These are phyloP conservation scores for Fusarium avenaceum DNA, from an alignment of 2,329 filamentous ascomycete genomes.

Conservation along the genomic window DNA sequence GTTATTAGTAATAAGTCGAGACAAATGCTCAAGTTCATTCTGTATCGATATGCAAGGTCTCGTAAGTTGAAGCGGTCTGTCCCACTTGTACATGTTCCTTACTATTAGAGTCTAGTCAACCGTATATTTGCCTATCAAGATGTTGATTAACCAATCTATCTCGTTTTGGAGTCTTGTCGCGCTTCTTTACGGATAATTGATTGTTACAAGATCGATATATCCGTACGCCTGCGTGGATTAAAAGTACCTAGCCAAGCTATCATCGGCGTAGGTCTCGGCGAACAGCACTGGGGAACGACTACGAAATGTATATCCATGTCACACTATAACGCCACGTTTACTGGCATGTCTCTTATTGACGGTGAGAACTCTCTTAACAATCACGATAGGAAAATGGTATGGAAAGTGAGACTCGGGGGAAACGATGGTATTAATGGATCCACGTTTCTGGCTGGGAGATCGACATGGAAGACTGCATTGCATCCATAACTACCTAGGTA, in stretches of 20 bases:
- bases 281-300: conserved; percentile 15
- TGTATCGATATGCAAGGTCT: conserved; percentile 14
- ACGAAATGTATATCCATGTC: conserved; percentile 9
- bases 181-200: not conserved
- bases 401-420: not conserved
- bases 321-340: conserved; percentile 17
- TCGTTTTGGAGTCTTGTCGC: not conserved
- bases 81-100: not conserved
- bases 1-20: conserved; percentile 6
- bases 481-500: too few species aligned
- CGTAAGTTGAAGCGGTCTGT: not conserved
- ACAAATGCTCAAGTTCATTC: conserved; percentile 21
- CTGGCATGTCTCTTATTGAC: not conserved
- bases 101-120: not conserved
- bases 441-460: not conserved
- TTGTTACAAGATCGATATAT: not conserved
- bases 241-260: not conserved
- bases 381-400: not conserved
- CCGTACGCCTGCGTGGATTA: not conserved
- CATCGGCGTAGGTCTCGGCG: conserved; percentile 33
- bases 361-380: not conserved
- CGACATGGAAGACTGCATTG: not conserved
- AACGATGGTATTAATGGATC: not conserved
- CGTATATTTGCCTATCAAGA: not conserved
- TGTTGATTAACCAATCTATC: not conserved